phyloP scores from a whole-genome alignment of 306 rosid genomes.

The Lagenaria siceraria region DNA sequence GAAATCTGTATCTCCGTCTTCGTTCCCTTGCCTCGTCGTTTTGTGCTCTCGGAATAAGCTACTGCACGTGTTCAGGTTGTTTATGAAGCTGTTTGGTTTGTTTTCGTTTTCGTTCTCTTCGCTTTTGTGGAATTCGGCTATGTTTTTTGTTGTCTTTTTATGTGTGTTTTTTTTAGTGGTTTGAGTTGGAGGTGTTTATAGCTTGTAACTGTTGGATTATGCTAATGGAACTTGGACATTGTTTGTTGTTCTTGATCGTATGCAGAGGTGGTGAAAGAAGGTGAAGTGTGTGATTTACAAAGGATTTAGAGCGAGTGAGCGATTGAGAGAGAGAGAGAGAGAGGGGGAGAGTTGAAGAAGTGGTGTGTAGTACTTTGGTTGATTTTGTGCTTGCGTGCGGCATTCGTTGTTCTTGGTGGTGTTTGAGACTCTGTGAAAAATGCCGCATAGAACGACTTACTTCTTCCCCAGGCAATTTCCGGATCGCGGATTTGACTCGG shows the following conservation, averaged over 20 bases:
- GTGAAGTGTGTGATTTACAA: slow-evolving; percentile 2
- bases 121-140: neutral
- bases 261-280: slow-evolving; percentile 5
- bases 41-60: neutral
- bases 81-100: neutral
- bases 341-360: neutral
- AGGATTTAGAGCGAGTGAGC: neutral
- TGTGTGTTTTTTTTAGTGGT: neutral
- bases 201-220: neutral
- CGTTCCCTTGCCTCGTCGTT: neutral
- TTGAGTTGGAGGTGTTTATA: neutral
- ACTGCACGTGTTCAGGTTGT: neutral
- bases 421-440: slow-evolving; percentile 36
- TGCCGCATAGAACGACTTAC: slow-evolving; percentile 97
- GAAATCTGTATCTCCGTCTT: neutral
- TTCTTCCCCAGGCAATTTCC: slow-evolving; percentile 89
- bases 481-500: slow-evolving; percentile 42
- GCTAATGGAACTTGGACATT: slow-evolving; percentile 1
- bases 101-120: neutral
- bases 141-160: neutral
- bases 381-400: slow-evolving; percentile 4
- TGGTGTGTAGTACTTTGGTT: neutral
- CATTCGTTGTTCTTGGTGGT: slow-evolving; percentile 6
- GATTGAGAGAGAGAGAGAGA: neutral
- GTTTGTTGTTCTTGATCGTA: neutral